Evolutionary conservation across 108 stramenopile species (phyloP).

Genomic region (Phaeodactylum tricornutum): DNA sequence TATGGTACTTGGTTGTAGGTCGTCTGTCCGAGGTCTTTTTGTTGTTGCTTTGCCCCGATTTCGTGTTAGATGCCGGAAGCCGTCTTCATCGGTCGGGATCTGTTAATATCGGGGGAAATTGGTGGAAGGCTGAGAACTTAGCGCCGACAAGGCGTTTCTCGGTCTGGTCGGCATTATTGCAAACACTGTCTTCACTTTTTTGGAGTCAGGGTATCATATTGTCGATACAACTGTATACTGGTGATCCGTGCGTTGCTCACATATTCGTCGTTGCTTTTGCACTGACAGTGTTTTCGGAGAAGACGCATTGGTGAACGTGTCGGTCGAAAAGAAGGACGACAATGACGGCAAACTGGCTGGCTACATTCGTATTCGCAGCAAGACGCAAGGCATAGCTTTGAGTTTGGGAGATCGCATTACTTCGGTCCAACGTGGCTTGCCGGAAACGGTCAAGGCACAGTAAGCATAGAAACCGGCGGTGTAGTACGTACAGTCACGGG

Average conservation of each 20-base stretch:
- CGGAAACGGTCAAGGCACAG: too few relatives aligned
- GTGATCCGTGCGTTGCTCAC: not conserved
- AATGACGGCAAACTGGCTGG: constrained; percentile 94
- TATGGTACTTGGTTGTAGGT: too few relatives aligned
- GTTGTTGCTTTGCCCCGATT: constrained; percentile 36
- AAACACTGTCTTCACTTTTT: constrained; percentile 22
- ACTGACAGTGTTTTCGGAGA: constrained; percentile 90
- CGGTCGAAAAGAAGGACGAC: constrained; percentile 97
- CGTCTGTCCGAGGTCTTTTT: not conserved
- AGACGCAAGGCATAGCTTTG: constrained; percentile 99
- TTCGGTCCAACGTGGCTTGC: constrained; percentile 77
- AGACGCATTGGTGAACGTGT: constrained; percentile 98
- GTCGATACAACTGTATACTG: constrained; percentile 9
- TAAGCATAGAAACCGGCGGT: too few relatives aligned
- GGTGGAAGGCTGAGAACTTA: constrained; percentile 10
- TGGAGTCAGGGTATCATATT: constrained; percentile 31
- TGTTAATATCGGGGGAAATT: constrained; percentile 60
- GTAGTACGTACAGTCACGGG: too few relatives aligned
- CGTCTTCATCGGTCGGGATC: constrained; percentile 31
- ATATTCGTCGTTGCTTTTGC: constrained; percentile 7
- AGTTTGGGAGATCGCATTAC: constrained; percentile 99
- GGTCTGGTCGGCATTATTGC: constrained; percentile 31
- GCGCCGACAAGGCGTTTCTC: constrained; percentile 75
- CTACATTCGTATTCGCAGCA: constrained; percentile 97
- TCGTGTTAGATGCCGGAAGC: constrained; percentile 72